These are phyloP conservation scores for Candida ortonii DNA, from an alignment of 805 yeast genomes.

Conservation along the genomic window DNA sequence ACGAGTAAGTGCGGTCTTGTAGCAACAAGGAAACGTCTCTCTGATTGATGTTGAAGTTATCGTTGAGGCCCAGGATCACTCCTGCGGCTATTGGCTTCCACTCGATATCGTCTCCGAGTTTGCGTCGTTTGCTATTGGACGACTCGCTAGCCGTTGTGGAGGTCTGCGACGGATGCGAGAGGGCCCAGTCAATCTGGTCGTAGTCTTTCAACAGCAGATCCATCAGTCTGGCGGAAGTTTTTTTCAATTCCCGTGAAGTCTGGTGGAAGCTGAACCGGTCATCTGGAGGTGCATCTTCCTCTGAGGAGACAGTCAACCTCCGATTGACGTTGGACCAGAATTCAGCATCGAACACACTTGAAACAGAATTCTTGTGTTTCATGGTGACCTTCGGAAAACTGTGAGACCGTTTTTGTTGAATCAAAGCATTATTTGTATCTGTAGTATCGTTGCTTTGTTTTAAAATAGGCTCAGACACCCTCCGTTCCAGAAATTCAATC, in stretches of 20 bases:
- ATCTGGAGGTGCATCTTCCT: constrained; percentile 15
- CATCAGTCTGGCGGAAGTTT: constrained; percentile 13
- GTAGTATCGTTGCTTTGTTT: too few species aligned
- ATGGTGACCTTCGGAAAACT: constrained; percentile 19
- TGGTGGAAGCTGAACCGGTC: constrained; percentile 11
- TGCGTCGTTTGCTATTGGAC: constrained; percentile 18
- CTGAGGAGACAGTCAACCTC: constrained; percentile 11
- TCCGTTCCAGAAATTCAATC: constrained; percentile 2
- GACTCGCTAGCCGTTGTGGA: constrained; percentile 3
- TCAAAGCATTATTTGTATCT: too few species aligned
- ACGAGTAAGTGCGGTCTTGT: constrained; percentile 13
- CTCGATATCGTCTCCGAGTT: constrained; percentile 25
- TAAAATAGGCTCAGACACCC: constrained; percentile 15
- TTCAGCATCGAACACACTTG: constrained; percentile 11
- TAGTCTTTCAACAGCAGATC: constrained; percentile 14
- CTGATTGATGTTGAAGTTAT: constrained; percentile 20
- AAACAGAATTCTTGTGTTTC: constrained; percentile 11
- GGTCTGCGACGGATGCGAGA: constrained; percentile 2
- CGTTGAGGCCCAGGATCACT: constrained; percentile 22
- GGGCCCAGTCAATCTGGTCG: constrained; percentile 10
- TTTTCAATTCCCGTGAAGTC: constrained; percentile 10
- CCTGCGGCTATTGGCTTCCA: constrained; percentile 26
- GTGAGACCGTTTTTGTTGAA: constrained; percentile 4
- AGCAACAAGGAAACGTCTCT: constrained; percentile 18
- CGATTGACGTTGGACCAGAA: constrained; percentile 16